Evolutionary conservation across 805 yeast genomes (phyloP), one percentile per base, ranked within the genome.

Genomic region (Wickerhamomyces mucosus): DNA sequence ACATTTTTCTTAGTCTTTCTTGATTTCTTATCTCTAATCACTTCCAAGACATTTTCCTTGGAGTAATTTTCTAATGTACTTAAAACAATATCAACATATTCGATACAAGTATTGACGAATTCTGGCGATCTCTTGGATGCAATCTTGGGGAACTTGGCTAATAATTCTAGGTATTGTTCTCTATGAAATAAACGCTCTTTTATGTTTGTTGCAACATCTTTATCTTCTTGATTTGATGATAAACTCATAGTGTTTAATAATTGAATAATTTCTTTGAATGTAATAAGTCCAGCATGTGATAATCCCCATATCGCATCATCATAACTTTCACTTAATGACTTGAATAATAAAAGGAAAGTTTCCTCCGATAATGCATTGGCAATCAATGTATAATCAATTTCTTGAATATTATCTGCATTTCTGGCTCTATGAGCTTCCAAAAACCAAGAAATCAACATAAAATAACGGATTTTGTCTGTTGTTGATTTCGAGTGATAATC

Each of bases 381-480:
- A 11, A 75, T 59, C 4, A 70, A 59, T 1, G 66, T 69, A 43
- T 56, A 62, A 24, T 60, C 59, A 4, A 54, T 49, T 7, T 51
- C 54, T 19, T 46, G 33, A 17, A 31, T 26, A 16, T 53, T 37
- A 15, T 44, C 26, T 16, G 40, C 39, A 24, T 58, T 49, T 37
- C 59, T 45, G 6, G 46, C 55, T 15, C 79, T 58, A 43, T 80
- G 84, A 37, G 73, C 84, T 21, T 67, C 67, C 29, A 85, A 58
- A 43, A 85, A 78, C 96, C 96, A 89, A 1, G 83, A 64, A 6
- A 69, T 57, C 6, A 82, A 58, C 36, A 70, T 62, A 26, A 81
- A 67, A 47, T 68, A 86, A 27, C 72, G 73, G 30, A 39, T 32
- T 12, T 33, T 34, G 3, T 13, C 24, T 10, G 14, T 30, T 28